Conservation (phyloP, 805 yeast genomes). For the Kazachstania taianensis region DNA sequence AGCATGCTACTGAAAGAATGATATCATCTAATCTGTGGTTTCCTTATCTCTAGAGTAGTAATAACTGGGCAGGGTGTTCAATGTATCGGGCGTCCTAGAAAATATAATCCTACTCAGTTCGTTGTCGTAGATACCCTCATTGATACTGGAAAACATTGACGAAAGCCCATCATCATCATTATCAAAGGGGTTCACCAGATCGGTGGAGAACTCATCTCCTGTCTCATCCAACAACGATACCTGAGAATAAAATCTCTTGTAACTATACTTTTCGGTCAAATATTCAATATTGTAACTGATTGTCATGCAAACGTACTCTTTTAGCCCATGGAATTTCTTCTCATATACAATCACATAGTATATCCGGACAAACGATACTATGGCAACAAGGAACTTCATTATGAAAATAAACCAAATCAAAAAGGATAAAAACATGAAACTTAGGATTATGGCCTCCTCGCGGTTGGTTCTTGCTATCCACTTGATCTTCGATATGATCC, state of each 20-base stretch:
- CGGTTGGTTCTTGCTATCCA: conserved; percentile 50
- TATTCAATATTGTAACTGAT: conserved; percentile 48
- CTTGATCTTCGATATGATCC: conserved; percentile 37
- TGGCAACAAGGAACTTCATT: conserved; percentile 43
- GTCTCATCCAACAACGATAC: conserved; percentile 2
- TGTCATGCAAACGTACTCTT: conserved; percentile 50
- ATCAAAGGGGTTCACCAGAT: background rate
- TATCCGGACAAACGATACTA: conserved; percentile 43
- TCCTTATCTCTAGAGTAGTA: conserved; percentile 3
- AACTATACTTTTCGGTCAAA: conserved; percentile 25
- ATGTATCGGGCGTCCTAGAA: conserved; percentile 6
- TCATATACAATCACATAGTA: conserved; percentile 35
- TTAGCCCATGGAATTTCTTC: conserved; percentile 35
- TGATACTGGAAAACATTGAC: background rate
- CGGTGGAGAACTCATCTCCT: background rate
- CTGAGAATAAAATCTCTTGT: conserved; percentile 9
- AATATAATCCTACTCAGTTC: conserved; percentile 6
- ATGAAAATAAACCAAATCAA: conserved; percentile 64
- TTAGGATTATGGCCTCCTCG: conserved; percentile 58
- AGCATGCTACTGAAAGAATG: too few relatives aligned
- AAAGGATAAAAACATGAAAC: conserved; percentile 69
- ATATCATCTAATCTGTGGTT: too few relatives aligned
- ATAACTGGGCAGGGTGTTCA: conserved; percentile 10
- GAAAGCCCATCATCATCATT: background rate
- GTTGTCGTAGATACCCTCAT: background rate